A percentile compares a stretch with the other conserved stretches of the same genome.
phyloP scores from a whole-genome alignment of 148 eudicot genomes.

The Pharnaceum exiguum region DNA sequence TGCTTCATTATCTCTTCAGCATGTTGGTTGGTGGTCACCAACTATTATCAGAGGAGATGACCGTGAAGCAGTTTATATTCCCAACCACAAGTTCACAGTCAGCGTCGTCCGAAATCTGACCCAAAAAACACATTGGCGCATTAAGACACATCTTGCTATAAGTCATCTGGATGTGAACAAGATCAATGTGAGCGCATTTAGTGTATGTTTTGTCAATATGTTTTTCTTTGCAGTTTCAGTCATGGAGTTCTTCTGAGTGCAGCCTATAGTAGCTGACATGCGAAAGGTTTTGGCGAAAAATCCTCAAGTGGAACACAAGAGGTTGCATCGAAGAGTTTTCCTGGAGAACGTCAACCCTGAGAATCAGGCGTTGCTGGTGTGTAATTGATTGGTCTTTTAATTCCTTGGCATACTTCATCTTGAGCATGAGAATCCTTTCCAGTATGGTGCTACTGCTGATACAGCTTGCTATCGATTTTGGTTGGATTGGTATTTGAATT shows the following conservation, averaged over 20 bases:
- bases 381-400: background rate
- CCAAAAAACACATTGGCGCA: slow-evolving; percentile 96
- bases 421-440: background rate
- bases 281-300: slow-evolving; percentile 90
- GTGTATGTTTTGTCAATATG: background rate
- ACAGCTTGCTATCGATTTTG: too few species aligned
- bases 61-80: slow-evolving; percentile 92
- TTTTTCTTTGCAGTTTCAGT: slow-evolving; percentile 3
- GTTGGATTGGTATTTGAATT: too few species aligned
- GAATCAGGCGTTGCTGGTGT: slow-evolving; percentile 86
- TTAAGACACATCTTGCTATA: slow-evolving; percentile 82
- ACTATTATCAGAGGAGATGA: slow-evolving; percentile 92
- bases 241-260: slow-evolving; percentile 14
- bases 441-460: background rate
- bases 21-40: slow-evolving; percentile 98
- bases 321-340: slow-evolving; percentile 89
- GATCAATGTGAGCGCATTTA: slow-evolving; percentile 57
- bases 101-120: slow-evolving; percentile 82
- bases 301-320: slow-evolving; percentile 91
- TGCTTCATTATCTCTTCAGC: slow-evolving; percentile 36
- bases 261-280: slow-evolving; percentile 96
- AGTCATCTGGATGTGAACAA: slow-evolving; percentile 85
- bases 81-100: slow-evolving; percentile 90
- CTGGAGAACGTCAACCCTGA: slow-evolving; percentile 74
- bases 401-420: background rate